Evolutionary conservation across 805 yeast genomes (phyloP).

Genomic region (Starmerella vitae): DNA sequence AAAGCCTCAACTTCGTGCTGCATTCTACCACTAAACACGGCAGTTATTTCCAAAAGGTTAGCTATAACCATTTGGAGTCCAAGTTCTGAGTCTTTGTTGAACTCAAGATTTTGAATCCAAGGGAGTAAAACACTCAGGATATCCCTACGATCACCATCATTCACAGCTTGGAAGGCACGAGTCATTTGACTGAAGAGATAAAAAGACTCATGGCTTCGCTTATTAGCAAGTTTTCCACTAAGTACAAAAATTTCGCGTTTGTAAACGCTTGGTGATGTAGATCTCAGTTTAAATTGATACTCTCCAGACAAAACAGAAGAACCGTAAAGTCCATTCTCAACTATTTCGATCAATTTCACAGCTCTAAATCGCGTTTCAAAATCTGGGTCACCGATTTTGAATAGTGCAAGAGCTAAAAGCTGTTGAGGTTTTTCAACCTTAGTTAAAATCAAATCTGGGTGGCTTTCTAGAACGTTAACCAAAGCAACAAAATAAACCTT

Average conservation of each 20-base stretch:
- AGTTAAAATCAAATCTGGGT: constrained; percentile 27
- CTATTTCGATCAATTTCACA: constrained; percentile 48
- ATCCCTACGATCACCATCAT: constrained; percentile 54
- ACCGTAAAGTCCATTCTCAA: constrained; percentile 48
- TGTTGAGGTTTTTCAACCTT: constrained; percentile 39
- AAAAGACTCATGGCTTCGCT: constrained; percentile 45
- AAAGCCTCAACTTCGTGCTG: constrained; percentile 84
- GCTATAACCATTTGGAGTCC: constrained; percentile 18
- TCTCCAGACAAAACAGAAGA: constrained; percentile 38
- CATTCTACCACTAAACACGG: constrained; percentile 56
- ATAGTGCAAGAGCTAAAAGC: constrained; percentile 58
- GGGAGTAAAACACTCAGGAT: constrained; percentile 70
- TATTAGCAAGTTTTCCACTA: constrained; percentile 54
- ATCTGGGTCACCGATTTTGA: constrained; percentile 64
- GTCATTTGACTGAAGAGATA: constrained; percentile 60
- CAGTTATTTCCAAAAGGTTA: constrained; percentile 62
- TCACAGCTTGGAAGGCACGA: constrained; percentile 49
- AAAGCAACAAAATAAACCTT: constrained; percentile 61
- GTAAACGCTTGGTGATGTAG: constrained; percentile 68
- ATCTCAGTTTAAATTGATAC: constrained; percentile 57
- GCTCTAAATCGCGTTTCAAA: constrained; percentile 59
- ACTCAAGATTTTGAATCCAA: constrained; percentile 78
- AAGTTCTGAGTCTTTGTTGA: constrained; percentile 29
- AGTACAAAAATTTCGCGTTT: constrained; percentile 73
- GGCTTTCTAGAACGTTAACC: constrained; percentile 45